phyloP scores from a whole-genome alignment of 768 basidiomycete genomes.

The Leccinum uliginosum region DNA sequence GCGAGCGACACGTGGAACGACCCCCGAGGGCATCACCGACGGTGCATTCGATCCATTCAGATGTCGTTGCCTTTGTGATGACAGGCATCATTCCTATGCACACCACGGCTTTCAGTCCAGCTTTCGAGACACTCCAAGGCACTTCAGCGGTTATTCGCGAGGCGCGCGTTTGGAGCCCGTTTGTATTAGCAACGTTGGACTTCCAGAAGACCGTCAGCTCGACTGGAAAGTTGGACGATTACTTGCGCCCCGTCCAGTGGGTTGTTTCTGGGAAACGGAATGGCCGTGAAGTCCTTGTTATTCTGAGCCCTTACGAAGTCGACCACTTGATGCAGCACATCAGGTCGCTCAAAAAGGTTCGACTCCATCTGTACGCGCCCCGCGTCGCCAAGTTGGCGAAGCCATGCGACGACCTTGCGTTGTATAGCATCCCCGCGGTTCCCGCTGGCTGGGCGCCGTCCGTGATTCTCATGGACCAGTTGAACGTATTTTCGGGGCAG shows the following conservation, averaged over 20 bases:
- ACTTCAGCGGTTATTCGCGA: constrained; percentile 16
- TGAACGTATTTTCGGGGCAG: not conserved
- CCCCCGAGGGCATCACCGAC: constrained; percentile 26
- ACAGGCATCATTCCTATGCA: constrained; percentile 23
- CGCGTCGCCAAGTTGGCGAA: constrained; percentile 31
- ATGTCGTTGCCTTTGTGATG: constrained; percentile 24
- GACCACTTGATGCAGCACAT: constrained; percentile 36
- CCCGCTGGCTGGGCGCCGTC: not conserved
- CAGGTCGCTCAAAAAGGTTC: constrained; percentile 27
- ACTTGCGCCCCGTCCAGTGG: constrained; percentile 30
- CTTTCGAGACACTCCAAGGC: constrained; percentile 6
- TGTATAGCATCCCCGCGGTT: not conserved
- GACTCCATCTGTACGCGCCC: constrained; percentile 42
- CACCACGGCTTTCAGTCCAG: constrained; percentile 21
- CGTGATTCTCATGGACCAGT: not conserved
- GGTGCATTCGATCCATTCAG: constrained; percentile 18
- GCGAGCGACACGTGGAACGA: constrained; percentile 37
- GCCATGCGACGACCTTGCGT: constrained; percentile 19
- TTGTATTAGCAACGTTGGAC: constrained; percentile 15
- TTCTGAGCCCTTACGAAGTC: constrained; percentile 41
- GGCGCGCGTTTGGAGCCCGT: constrained; percentile 15
- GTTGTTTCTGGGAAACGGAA: constrained; percentile 13
- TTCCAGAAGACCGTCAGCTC: constrained; percentile 13
- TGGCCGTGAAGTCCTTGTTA: constrained; percentile 22
- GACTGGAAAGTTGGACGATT: constrained; percentile 5